These are phyloP conservation scores for Penicillium herquei DNA, from an alignment of 495 filamentous ascomycete species.

Conservation along the genomic window DNA sequence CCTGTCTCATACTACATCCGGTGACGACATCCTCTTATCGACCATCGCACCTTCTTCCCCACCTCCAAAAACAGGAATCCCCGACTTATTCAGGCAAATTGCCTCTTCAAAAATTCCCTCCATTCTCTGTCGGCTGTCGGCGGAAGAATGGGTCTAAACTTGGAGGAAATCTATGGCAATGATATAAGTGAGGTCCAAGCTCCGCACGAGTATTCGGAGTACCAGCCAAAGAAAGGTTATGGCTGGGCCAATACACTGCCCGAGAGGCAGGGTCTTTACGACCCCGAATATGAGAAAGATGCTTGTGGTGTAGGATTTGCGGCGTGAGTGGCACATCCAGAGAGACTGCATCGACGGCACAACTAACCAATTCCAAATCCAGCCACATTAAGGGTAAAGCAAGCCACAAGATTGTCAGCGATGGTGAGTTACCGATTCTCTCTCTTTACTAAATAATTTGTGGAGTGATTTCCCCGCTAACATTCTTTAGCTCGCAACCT, in stretches of 20 bases:
- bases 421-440: constrained; percentile 65
- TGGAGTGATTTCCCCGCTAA: background rate
- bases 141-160: constrained; percentile 68
- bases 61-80: constrained; percentile 8
- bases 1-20: constrained; percentile 27
- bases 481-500: constrained; percentile 73
- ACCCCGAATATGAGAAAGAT: constrained; percentile 97
- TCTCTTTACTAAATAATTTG: background rate
- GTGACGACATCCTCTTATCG: constrained; percentile 34
- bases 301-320: constrained; percentile 99
- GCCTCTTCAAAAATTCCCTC: constrained; percentile 12
- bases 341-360: constrained; percentile 3
- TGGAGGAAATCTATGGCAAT: constrained; percentile 64
- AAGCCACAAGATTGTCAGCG: constrained; percentile 98
- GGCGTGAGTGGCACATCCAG: constrained; percentile 64
- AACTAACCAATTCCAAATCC: constrained; percentile 12
- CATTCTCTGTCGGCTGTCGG: constrained; percentile 47
- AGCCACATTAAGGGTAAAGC: constrained; percentile 97
- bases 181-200: constrained; percentile 59
- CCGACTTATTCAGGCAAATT: constrained; percentile 16
- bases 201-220: constrained; percentile 69
- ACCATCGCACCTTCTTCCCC: constrained; percentile 15
- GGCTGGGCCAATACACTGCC: constrained; percentile 97
- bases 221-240: constrained; percentile 80
- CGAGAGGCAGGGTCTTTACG: constrained; percentile 97